Conservation (phyloP, 495 filamentous ascomycete species). For the Penicillium silybi region DNA sequence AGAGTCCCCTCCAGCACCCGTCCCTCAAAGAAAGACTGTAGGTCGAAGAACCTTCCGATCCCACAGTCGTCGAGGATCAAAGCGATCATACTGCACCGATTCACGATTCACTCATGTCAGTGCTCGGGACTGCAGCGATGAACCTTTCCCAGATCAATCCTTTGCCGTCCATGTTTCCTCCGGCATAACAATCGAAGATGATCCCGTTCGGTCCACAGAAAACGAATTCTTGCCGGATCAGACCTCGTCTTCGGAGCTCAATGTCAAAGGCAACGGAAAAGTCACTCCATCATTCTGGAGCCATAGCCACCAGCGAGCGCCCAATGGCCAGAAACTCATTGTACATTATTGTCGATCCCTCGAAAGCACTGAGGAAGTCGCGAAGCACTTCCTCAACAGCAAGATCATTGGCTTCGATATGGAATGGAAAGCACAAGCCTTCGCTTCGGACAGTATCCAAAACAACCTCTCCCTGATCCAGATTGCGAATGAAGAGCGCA, state of each 20-base stretch:
- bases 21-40: not conserved
- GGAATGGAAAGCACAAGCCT: constrained; percentile 67
- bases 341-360: constrained; percentile 73
- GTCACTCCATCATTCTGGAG: constrained; percentile 55
- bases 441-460: constrained; percentile 42
- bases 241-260: not conserved
- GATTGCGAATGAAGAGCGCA: constrained; percentile 71
- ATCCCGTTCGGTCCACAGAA: not conserved
- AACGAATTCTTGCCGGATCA: not conserved
- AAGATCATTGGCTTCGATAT: constrained; percentile 78
- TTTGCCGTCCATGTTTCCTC: not conserved
- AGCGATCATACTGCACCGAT: not conserved
- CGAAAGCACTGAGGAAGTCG: constrained; percentile 61
- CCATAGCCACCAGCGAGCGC: constrained; percentile 57
- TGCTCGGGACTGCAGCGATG: not conserved
- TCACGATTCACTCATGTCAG: not conserved
- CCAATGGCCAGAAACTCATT: constrained; percentile 44
- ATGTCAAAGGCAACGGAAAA: not conserved
- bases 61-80: not conserved
- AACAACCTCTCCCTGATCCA: constrained; percentile 75
- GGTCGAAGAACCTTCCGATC: not conserved
- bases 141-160: not conserved
- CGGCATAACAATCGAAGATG: not conserved
- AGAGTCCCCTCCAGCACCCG: not conserved
- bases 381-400: constrained; percentile 64